Conservation (phyloP, 345 rosid genomes). For the Erysimum cheiranthoides region DNA sequence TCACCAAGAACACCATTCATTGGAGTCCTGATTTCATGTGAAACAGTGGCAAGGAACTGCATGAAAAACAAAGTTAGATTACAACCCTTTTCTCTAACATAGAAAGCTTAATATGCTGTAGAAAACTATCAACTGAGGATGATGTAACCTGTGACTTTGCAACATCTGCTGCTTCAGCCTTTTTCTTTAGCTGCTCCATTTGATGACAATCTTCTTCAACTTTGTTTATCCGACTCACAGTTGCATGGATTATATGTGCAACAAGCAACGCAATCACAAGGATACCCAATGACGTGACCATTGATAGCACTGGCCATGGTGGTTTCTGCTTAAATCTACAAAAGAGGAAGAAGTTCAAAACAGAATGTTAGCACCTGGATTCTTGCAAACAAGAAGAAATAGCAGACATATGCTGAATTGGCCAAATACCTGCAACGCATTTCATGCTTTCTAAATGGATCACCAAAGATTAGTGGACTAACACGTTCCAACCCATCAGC, state of each 20-base stretch:
- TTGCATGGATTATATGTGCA: constrained; percentile 79
- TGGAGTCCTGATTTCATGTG: constrained; percentile 98
- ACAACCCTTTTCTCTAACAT: constrained; percentile 20
- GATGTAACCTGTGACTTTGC: constrained; percentile 90
- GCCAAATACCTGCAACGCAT: constrained; percentile 91
- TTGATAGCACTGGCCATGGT: constrained; percentile 79
- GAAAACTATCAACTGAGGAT: constrained; percentile 13
- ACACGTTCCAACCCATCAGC: constrained; percentile 64
- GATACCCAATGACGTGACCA: constrained; percentile 65
- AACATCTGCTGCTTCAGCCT: constrained; percentile 91
- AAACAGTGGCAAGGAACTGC: constrained; percentile 99
- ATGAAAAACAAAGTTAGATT: constrained; percentile 34
- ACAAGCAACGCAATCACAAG: constrained; percentile 83
- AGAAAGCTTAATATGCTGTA: constrained; percentile 21
- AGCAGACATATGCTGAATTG: constrained; percentile 12
- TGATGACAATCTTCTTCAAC: constrained; percentile 81
- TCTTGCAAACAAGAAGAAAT: constrained; percentile 25
- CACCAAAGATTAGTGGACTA: constrained; percentile 85
- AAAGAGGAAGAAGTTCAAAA: constrained; percentile 30
- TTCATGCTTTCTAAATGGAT: constrained; percentile 93
- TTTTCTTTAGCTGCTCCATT: constrained; percentile 81
- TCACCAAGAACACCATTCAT: constrained; percentile 99
- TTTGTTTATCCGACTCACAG: constrained; percentile 80
- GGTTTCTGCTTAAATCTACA: constrained; percentile 84
- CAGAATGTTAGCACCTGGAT: constrained; percentile 19